Evolutionary conservation across 495 filamentous ascomycete species (phyloP).

Genomic region (Aspergillus carlsbadensis): DNA sequence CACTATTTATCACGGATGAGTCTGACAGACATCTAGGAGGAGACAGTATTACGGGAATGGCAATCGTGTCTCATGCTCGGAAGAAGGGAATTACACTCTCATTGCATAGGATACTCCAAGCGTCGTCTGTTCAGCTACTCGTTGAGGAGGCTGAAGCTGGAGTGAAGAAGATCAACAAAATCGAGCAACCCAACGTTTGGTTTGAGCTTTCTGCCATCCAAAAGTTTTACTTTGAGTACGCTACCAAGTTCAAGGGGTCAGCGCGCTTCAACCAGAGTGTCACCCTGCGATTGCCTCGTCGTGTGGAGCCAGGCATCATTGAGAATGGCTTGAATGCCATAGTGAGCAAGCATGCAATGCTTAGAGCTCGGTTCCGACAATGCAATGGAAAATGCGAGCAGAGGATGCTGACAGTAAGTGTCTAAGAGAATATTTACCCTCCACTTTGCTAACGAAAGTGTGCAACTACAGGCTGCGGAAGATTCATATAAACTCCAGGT

Average conservation of each 20-base stretch:
- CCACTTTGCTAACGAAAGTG: background rate
- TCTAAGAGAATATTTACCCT: background rate
- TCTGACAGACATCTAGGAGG: constrained; percentile 33
- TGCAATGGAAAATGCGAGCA: constrained; percentile 41
- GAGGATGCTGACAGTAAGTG: constrained; percentile 32
- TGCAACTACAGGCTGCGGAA: constrained; percentile 33
- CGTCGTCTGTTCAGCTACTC: constrained; percentile 33
- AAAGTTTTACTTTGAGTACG: constrained; percentile 43
- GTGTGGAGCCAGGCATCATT: constrained; percentile 48
- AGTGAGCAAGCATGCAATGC: constrained; percentile 65
- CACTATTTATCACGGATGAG: constrained; percentile 16
- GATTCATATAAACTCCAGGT: constrained; percentile 38
- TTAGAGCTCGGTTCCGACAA: constrained; percentile 59
- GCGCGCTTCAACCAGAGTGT: constrained; percentile 71
- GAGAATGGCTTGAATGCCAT: constrained; percentile 54
- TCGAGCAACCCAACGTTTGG: constrained; percentile 40
- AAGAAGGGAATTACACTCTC: constrained; percentile 34
- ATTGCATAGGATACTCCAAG: constrained; percentile 36
- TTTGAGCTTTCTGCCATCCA: constrained; percentile 57
- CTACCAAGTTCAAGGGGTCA: constrained; percentile 43
- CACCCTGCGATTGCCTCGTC: constrained; percentile 54
- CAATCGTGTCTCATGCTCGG: constrained; percentile 39
- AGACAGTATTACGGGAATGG: constrained; percentile 45
- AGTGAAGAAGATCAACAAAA: constrained; percentile 17
- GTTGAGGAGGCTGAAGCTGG: constrained; percentile 29